Conservation (phyloP, 108 stramenopile genomes). For the Chaetoceros tenuissimus region DNA sequence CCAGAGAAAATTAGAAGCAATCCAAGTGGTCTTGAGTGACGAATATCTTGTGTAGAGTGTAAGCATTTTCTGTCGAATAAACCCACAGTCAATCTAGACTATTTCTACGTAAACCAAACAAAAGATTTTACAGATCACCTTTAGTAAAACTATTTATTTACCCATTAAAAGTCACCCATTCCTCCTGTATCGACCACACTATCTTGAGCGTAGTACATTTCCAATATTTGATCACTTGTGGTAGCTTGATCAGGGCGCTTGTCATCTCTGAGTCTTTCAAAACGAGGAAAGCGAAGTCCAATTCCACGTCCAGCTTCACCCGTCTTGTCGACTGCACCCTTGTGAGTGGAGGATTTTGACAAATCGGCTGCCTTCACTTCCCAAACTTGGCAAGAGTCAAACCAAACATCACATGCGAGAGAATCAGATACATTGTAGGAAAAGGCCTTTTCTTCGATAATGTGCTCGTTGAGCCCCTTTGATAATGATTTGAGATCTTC, state of each 20-base stretch:
- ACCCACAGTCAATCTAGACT: too few species aligned
- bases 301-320: conserved; percentile 89
- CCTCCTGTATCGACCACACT: conserved; percentile 43
- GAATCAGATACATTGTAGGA: conserved; percentile 80
- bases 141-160: too few species aligned
- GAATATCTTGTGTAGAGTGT: not conserved
- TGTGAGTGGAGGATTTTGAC: conserved; percentile 83
- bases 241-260: conserved; percentile 97
- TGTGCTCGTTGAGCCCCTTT: conserved; percentile 58
- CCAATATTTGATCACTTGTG: conserved; percentile 88
- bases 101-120: too few species aligned
- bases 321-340: conserved; percentile 77
- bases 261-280: conserved; percentile 95
- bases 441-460: conserved; percentile 48
- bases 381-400: conserved; percentile 94
- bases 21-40: conserved; percentile 9
- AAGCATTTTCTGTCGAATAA: too few species aligned
- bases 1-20: conserved; percentile 30
- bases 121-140: too few species aligned
- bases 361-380: conserved; percentile 99
- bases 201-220: conserved; percentile 93
- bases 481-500: conserved; percentile 80
- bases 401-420: conserved; percentile 94
- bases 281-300: conserved; percentile 97
- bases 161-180: too few species aligned